Conservation (phyloP, 768 basidiomycete genomes). For the Termitomyces sp. region DNA sequence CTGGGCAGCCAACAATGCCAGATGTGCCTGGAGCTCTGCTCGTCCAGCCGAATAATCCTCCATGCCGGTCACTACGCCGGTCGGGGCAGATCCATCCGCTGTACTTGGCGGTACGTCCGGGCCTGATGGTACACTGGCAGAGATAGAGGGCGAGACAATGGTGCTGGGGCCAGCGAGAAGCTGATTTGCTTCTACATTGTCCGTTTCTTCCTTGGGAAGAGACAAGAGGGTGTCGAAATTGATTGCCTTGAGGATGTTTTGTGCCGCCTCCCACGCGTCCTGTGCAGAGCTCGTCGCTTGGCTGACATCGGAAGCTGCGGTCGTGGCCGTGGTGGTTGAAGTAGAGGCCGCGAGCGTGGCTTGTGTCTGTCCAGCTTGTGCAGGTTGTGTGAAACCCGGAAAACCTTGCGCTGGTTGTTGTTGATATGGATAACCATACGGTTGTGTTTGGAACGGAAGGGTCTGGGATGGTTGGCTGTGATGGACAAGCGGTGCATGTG, state of each 20-base stretch:
- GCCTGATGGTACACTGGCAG: neutral
- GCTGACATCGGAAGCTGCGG: constrained; percentile 11
- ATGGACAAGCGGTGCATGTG: constrained; percentile 48
- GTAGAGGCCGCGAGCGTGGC: constrained; percentile 10
- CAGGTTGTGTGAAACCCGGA: constrained; percentile 21
- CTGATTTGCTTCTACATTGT: constrained; percentile 11
- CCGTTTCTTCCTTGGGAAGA: constrained; percentile 31
- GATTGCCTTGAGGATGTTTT: constrained; percentile 74
- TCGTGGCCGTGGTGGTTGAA: constrained; percentile 8
- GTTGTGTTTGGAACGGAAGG: constrained; percentile 4
- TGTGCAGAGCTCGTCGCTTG: constrained; percentile 37
- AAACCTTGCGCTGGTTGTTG: constrained; percentile 12
- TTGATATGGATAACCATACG: constrained; percentile 12
- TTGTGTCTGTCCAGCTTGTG: constrained; percentile 25
- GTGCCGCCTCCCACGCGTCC: constrained; percentile 75
- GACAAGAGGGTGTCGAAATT: constrained; percentile 60
- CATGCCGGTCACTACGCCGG: neutral
- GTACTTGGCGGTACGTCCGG: neutral
- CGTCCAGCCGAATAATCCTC: constrained; percentile 26
- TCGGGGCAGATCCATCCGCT: neutral
- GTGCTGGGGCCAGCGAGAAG: neutral
- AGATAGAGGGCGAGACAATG: neutral
- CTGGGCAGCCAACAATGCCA: constrained; percentile 71
- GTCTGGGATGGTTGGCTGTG: constrained; percentile 23
- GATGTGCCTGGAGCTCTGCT: constrained; percentile 69